Percentiles rank a stretch among this genome's conserved stretches.
Conservation (phyloP, 179 eudicot genomes). For the Beta macrorhiza region DNA sequence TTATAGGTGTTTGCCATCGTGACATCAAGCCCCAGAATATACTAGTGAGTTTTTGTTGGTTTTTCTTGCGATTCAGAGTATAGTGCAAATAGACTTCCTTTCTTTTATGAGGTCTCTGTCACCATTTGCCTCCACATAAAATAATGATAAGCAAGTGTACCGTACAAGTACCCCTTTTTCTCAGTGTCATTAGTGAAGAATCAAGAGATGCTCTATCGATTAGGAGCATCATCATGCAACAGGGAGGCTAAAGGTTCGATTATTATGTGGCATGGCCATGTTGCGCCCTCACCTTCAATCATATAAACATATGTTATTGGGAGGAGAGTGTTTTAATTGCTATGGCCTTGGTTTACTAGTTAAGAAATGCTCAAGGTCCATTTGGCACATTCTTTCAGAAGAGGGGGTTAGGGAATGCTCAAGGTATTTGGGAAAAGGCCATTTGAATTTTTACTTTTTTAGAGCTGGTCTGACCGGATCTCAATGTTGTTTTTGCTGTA, state of each 20-base stretch:
- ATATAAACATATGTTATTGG: too few relatives aligned
- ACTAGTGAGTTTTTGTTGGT: conserved; percentile 48
- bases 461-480: neutral
- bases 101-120: neutral
- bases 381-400: too few relatives aligned
- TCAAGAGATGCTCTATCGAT: neutral
- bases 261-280: too few relatives aligned
- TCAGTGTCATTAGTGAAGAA: neutral
- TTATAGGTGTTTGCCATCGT: conserved; percentile 91
- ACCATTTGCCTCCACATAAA: neutral
- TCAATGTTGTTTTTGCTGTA: neutral
- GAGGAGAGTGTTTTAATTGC: too few relatives aligned
- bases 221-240: neutral
- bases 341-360: too few relatives aligned
- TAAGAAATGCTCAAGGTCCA: too few relatives aligned
- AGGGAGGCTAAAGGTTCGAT: neutral
- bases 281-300: too few relatives aligned
- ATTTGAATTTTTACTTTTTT: neutral
- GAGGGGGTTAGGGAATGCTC: too few relatives aligned
- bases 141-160: neutral
- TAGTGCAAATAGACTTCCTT: neutral
- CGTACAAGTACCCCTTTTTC: neutral
- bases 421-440: neutral
- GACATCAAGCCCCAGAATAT: conserved; percentile 93
- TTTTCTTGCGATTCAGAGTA: neutral